Evolutionary conservation across 2,329 filamentous ascomycete species (phyloP), one percentile per base, ranked within the genome.

Genomic region (Fusarium lyarnte): DNA sequence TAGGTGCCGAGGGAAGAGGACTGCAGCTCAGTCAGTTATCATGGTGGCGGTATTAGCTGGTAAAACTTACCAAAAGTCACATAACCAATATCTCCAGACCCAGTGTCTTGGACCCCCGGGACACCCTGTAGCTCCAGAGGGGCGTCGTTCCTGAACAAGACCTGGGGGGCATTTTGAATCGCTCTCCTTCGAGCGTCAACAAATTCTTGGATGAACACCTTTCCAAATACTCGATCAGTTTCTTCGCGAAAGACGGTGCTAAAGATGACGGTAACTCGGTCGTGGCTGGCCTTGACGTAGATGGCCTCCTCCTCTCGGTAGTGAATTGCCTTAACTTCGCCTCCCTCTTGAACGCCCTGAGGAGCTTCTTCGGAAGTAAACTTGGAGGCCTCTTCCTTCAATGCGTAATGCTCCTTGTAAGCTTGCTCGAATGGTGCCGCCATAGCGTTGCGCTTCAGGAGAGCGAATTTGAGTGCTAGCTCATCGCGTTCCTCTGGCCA

Each of bases 221-320:
- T 98, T 77, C 96, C 96, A 79, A 97, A 99, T 64, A 99, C 94
- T 70, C 95, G 89, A 81, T 99, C 96, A 60, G 97, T 99, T 85
- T 99, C 97, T 81, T 99, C 97, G 64, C 94, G 89, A 88, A 99
- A 99, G 58, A 98, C 90, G 45, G 96, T 99, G 84, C 94, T 97
- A 88, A 99, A 99, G 79, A 99, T 99, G 78, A 99, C 95, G 2
- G 97, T 99, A 58, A 99, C 96, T 78, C 96, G 91, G 82, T 99
- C 96, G 85, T 97, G 93, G 82, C 93, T 97, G 70, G 96, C 95
- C 86, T 99, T 98, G 86, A 99, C 92, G 83, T 97, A 99, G 80
- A 99, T 98, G 58, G 96, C 95, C 83, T 99, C 96, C 86, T 98
- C 95, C 79, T 99, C 97, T 63, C 96, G 93, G 85, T 99, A 99